Base-by-base conservation (phyloP, 2,329 filamentous ascomycete genomes). In the Paracoccidioides brasiliensis region DNA sequence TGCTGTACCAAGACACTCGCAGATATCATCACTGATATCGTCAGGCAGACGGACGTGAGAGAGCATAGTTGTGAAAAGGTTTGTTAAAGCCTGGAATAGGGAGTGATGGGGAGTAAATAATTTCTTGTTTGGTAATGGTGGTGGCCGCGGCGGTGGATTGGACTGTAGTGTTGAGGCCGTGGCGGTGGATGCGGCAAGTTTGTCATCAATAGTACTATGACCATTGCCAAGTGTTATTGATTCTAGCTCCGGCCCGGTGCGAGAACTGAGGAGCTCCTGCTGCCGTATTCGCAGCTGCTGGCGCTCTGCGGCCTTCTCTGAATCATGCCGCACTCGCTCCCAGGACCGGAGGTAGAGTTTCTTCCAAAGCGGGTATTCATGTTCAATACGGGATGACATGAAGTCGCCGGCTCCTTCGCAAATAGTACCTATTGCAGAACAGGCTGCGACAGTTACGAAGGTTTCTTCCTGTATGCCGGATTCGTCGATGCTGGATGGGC, bases 371-470 rank as follows among this genome's bases (percentile, higher is more conserved):
- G 71, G 63, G 56, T 73, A 96, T 56, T 89, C 83, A 4, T 80
- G 81, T 66, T 86, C 82, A 58, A 96, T 80, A 5, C 93, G 78
- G 0, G 81, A 82, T 38, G 79, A 76, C 71, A 97, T 81, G 66
- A 98, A 98, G 58, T 89, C 83, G 0, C 90, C 88, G 0, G 88
- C 88, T 49, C 80, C 75, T 55, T 75, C 73, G 65, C 88, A 94
- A 56, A 96, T 77, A 9, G 78, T 74, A 2, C 75, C 75, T 3
- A 97, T 74, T 0, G 88, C 80, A 12, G 82, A 77, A 57, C 88
- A 83, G 5, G 89, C 84, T 14, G 84, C 81, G 7, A 85, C 78
- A 2, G 80, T 79, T 8, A 96, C 73, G 57, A 69, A 75, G 8
- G 64, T 67, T 61, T 74, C 69, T 63, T 74, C 69, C 59, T 67